Conservation (phyloP, 1,139 yeast genomes). For the Yamadazyma dendronema region DNA sequence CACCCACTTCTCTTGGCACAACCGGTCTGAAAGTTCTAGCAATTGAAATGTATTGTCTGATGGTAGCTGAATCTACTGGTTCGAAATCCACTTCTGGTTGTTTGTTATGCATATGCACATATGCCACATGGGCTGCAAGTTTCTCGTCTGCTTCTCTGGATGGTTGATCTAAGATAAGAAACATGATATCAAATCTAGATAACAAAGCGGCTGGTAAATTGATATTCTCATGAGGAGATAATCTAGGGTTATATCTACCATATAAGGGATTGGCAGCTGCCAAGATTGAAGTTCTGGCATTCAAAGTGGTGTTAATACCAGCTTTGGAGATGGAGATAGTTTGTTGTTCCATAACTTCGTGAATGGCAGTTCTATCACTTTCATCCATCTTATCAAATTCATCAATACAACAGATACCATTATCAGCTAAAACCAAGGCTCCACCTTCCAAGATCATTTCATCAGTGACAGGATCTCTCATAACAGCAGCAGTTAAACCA, state of each 20-base stretch:
- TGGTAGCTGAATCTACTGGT: conserved; percentile 75
- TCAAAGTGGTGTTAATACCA: conserved; percentile 93
- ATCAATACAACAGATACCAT: conserved; percentile 98
- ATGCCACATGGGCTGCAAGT: conserved; percentile 90
- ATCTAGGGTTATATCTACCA: conserved; percentile 88
- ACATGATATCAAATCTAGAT: conserved; percentile 92
- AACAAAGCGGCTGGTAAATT: conserved; percentile 95
- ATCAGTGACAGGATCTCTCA: conserved; percentile 98
- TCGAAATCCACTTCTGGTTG: conserved; percentile 79
- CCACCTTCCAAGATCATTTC: conserved; percentile 99
- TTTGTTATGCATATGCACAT: conserved; percentile 87
- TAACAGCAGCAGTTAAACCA: conserved; percentile 98
- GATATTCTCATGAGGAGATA: conserved; percentile 93
- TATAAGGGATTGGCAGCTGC: conserved; percentile 98
- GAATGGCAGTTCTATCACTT: conserved; percentile 93
- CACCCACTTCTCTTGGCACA: conserved; percentile 84
- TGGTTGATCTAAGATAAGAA: conserved; percentile 83
- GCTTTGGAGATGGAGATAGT: conserved; percentile 97
- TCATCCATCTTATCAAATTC: conserved; percentile 99
- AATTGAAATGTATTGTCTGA: conserved; percentile 83
- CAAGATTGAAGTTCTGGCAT: conserved; percentile 91
- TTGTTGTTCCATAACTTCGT: conserved; percentile 99
- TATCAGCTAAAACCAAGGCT: conserved; percentile 94
- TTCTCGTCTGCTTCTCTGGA: conserved; percentile 76
- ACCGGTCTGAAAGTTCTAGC: conserved; percentile 87